Conservation (phyloP, 2,329 filamentous ascomycete species). For the Colletotrichum ledebouriae region DNA sequence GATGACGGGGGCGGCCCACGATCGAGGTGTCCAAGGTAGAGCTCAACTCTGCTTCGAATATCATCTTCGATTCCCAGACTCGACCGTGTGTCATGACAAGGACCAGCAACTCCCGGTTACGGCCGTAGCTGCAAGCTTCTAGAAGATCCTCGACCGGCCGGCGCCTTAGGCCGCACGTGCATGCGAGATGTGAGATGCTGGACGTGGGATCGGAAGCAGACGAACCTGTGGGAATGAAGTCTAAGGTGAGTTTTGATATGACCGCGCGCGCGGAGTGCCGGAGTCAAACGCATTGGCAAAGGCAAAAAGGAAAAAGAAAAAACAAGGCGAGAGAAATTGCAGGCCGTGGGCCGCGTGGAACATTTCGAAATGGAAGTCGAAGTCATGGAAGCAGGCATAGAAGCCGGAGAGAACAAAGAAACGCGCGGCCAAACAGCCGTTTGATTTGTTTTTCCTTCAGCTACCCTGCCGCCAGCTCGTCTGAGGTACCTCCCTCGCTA, state of each 20-base stretch:
- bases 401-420: constrained; percentile 39
- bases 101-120: not conserved
- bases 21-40: not conserved
- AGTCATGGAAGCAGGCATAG: constrained; percentile 26
- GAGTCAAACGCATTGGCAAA: not conserved
- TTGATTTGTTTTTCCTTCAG: constrained; percentile 16
- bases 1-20: not conserved
- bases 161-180: constrained; percentile 12
- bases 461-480: constrained; percentile 6
- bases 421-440: constrained; percentile 22
- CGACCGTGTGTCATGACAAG: constrained; percentile 10
- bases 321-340: not conserved
- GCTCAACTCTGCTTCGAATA: not conserved
- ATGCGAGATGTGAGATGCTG: constrained; percentile 7
- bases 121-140: constrained; percentile 18
- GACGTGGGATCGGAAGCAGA: constrained; percentile 29
- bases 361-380: not conserved
- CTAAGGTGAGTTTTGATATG: constrained; percentile 21
- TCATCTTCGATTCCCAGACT: not conserved
- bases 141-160: not conserved
- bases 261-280: constrained; percentile 4
- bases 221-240: constrained; percentile 31
- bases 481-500: not conserved
- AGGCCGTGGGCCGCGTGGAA: no score
- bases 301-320: not conserved